Evolutionary conservation across 495 filamentous ascomycete species (phyloP).

Genomic region (Lasiosphaeria miniovina): DNA sequence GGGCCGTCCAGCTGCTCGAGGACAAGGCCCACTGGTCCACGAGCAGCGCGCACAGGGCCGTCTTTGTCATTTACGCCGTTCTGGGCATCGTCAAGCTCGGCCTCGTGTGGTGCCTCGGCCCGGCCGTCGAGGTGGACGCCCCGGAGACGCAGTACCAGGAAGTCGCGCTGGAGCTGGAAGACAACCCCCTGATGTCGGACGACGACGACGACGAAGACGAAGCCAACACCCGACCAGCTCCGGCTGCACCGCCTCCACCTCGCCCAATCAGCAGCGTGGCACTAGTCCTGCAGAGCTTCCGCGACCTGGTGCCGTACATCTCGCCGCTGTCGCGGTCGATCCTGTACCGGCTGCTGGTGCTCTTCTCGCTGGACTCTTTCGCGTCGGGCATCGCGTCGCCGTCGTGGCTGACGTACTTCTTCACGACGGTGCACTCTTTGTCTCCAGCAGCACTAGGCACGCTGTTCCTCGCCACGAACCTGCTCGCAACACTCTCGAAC

Average conservation of each 20-base stretch:
- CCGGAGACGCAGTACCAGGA: conserved; percentile 13
- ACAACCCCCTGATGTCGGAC: conserved; percentile 49
- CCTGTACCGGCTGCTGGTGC: conserved; percentile 52
- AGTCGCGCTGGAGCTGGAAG: conserved; percentile 20
- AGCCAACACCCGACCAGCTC: background rate
- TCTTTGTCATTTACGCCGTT: conserved; percentile 68
- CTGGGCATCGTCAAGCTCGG: conserved; percentile 66
- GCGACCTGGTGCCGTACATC: conserved; percentile 44
- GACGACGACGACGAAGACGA: conserved; percentile 9
- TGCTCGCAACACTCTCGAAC: conserved; percentile 65
- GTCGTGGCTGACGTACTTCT: conserved; percentile 71
- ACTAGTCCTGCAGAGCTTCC: background rate
- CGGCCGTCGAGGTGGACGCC: conserved; percentile 55
- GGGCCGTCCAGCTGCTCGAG: conserved; percentile 55
- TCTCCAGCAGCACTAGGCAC: conserved; percentile 62
- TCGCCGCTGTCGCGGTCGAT: conserved; percentile 52
- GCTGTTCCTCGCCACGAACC: conserved; percentile 63
- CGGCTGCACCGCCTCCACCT: too few species aligned
- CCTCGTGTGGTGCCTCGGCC: conserved; percentile 57
- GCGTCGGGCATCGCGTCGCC: conserved; percentile 28
- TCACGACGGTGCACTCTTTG: conserved; percentile 66
- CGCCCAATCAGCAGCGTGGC: too few species aligned
- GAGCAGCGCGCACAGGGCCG: conserved; percentile 59
- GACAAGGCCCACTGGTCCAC: conserved; percentile 49
- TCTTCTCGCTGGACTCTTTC: conserved; percentile 18